Percentiles rank a stretch among this genome's conserved stretches.
Conservation (phyloP, 2,329 filamentous ascomycete species). For the Calonectria crousiana region DNA sequence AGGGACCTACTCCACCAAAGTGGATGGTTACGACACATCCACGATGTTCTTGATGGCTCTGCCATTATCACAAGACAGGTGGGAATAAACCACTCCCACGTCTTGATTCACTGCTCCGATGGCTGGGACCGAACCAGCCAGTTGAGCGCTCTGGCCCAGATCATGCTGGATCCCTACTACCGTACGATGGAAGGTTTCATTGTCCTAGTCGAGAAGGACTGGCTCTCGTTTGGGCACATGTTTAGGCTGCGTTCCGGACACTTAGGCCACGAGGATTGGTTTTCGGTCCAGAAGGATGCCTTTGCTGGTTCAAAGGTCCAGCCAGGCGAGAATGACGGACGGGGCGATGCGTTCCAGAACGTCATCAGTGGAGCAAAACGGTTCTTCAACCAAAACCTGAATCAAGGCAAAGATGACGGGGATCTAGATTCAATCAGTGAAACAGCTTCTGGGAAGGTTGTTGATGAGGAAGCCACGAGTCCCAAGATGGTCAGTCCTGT, state of each 20-base stretch:
- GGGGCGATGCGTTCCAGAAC: constrained; percentile 84
- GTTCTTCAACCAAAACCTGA: constrained; percentile 85
- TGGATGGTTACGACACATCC: constrained; percentile 92
- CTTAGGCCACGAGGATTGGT: constrained; percentile 94
- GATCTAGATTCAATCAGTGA: constrained; percentile 69
- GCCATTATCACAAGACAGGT: constrained; percentile 88
- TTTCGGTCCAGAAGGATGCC: constrained; percentile 85
- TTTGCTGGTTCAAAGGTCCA: constrained; percentile 74
- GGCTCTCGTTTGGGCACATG: constrained; percentile 98
- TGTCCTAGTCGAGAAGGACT: constrained; percentile 95
- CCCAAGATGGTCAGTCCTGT: constrained; percentile 95
- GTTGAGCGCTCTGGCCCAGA: constrained; percentile 88
- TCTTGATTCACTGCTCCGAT: constrained; percentile 97
- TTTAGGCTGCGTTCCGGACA: constrained; percentile 93
- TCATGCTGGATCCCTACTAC: constrained; percentile 96
- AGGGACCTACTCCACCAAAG: constrained; percentile 85
- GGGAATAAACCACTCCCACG: constrained; percentile 92
- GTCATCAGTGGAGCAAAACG: constrained; percentile 90
- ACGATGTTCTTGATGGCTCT: constrained; percentile 85
- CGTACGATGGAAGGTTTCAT: constrained; percentile 95
- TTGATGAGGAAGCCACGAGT: constrained; percentile 76
- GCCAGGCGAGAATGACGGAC: constrained; percentile 71
- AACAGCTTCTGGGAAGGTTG: constrained; percentile 52
- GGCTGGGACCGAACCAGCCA: constrained; percentile 98
- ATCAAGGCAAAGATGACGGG: constrained; percentile 72